Conservation (phyloP, 139 green algal genomes). For the Auxenochlorella pyrenoidosa region DNA sequence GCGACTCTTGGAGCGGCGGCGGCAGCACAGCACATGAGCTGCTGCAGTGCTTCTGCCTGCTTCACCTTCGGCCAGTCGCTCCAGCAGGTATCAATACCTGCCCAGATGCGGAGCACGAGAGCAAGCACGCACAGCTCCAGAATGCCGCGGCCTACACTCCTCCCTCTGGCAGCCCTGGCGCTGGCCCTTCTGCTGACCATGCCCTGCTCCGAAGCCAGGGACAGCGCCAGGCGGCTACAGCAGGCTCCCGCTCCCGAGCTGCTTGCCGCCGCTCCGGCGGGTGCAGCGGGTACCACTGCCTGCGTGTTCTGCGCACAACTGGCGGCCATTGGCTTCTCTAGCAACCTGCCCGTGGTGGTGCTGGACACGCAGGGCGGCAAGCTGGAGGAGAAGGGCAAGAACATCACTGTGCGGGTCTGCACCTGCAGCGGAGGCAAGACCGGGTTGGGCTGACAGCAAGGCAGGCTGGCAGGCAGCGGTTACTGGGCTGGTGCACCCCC, state of each 20-base stretch:
- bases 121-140: too few species aligned
- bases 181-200: neutral
- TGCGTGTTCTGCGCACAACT: constrained; percentile 33
- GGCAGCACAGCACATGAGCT: too few species aligned
- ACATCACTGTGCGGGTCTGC: constrained; percentile 34
- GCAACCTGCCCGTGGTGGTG: constrained; percentile 58
- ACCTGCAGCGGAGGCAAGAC: constrained; percentile 38
- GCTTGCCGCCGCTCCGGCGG: neutral
- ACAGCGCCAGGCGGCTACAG: neutral
- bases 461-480: neutral
- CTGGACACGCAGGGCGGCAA: constrained; percentile 43
- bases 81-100: too few species aligned
- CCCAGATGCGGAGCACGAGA: too few species aligned
- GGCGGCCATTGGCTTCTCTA: constrained; percentile 38
- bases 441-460: too few species aligned
- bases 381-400: constrained; percentile 35
- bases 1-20: too few species aligned
- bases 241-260: neutral
- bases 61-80: too few species aligned
- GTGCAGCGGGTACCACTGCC: neutral
- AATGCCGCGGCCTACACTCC: too few species aligned
- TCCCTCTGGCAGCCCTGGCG: neutral
- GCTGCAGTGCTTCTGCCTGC: too few species aligned
- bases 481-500: too few species aligned
- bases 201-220: neutral